Percentiles rank a stretch among this genome's conserved stretches.
Evolutionary conservation across 2,329 filamentous ascomycete genomes (phyloP).

Genomic region (Capronia epimyces): DNA sequence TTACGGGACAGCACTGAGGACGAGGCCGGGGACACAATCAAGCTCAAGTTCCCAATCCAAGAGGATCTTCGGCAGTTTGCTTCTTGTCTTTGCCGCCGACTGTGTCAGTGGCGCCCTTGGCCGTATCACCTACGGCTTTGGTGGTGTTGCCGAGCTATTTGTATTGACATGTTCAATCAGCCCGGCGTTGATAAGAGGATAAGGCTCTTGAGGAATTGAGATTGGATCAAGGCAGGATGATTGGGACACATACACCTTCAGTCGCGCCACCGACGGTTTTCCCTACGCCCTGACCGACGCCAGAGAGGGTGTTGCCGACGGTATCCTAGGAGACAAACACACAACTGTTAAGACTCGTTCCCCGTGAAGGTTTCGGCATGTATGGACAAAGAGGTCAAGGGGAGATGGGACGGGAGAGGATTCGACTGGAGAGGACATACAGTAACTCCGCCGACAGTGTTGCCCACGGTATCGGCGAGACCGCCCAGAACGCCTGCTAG

Average conservation of each 20-base stretch:
- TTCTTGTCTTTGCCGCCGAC: constrained; percentile 30
- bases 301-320: constrained; percentile 32
- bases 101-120: constrained; percentile 16
- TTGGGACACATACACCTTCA: constrained; percentile 16
- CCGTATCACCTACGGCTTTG: constrained; percentile 19
- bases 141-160: constrained; percentile 22
- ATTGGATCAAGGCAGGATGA: background rate
- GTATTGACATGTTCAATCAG: background rate
- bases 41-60: constrained; percentile 23
- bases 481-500: constrained; percentile 29
- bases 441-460: constrained; percentile 29
- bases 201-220: background rate
- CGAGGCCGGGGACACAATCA: too few species aligned
- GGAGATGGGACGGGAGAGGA: background rate
- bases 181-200: background rate
- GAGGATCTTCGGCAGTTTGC: constrained; percentile 28
- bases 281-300: constrained; percentile 31
- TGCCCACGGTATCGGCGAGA: constrained; percentile 33
- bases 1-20: too few species aligned
- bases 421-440: constrained; percentile 4
- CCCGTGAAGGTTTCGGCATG: too few species aligned
- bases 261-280: constrained; percentile 28
- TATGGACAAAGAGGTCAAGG: background rate
- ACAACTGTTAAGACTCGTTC: too few species aligned
- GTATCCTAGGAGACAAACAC: constrained; percentile 18